Conservation (phyloP, 208 protist genomes). For the Herpetomonas samuelpessoai region DNA sequence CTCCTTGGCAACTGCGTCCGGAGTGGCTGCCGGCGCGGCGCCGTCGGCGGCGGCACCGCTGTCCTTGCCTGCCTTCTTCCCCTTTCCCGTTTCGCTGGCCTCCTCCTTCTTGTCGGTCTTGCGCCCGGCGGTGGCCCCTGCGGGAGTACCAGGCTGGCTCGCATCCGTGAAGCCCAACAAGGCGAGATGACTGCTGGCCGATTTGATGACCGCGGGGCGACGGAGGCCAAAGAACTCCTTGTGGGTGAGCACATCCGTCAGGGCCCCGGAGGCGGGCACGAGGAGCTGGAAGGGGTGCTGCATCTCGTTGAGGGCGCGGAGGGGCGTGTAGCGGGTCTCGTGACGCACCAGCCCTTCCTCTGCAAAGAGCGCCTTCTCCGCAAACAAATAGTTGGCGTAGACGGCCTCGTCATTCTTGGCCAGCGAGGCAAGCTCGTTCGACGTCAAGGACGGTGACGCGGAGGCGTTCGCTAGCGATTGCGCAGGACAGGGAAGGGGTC, state of each 20-base stretch:
- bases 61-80: neutral
- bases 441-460: no score
- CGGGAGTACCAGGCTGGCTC: neutral
- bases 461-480: neutral
- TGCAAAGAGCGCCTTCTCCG: conserved; percentile 30
- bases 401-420: conserved; percentile 29
- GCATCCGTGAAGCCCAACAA: conserved; percentile 25
- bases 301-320: conserved; percentile 49
- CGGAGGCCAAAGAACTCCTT: conserved; percentile 79
- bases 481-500: conserved; percentile 34
- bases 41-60: neutral
- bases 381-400: conserved; percentile 61
- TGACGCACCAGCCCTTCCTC: conserved; percentile 42
- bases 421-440: no score
- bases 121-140: no score
- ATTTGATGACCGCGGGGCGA: conserved; percentile 57
- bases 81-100: neutral
- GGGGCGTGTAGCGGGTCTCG: conserved; percentile 60
- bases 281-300: conserved; percentile 81
- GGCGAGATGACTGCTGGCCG: conserved; percentile 43
- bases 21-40: neutral
- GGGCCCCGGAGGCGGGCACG: conserved; percentile 36
- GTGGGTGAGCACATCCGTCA: conserved; percentile 58
- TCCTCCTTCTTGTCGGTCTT: neutral
- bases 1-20: conserved; percentile 41